phyloP scores from a whole-genome alignment of 2,329 filamentous ascomycete genomes.

The Niveomyces coronatus region DNA sequence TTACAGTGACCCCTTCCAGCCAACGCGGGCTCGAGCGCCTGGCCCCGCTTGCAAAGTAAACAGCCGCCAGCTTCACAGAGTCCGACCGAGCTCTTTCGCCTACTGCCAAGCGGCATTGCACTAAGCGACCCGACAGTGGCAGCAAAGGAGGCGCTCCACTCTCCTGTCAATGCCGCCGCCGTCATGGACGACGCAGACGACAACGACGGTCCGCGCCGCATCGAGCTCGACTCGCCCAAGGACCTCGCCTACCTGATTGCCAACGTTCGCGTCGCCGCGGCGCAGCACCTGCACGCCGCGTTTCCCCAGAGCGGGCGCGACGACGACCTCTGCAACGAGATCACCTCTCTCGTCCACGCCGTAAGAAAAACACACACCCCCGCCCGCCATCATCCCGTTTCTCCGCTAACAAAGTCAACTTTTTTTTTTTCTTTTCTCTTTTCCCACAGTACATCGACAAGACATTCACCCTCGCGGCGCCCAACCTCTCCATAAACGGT shows the following conservation, averaged over 20 bases:
- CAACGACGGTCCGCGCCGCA: constrained; percentile 52
- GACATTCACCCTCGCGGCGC: constrained; percentile 47
- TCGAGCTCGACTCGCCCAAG: constrained; percentile 68
- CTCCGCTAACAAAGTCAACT: background rate
- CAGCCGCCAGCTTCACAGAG: too few species aligned
- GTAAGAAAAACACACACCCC: too few species aligned
- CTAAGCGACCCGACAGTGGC: too few species aligned
- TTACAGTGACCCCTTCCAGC: too few species aligned
- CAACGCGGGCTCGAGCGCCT: too few species aligned
- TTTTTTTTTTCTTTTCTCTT: background rate
- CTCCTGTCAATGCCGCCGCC: constrained; percentile 38
- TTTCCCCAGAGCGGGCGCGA: constrained; percentile 51
- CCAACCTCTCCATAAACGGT: constrained; percentile 55
- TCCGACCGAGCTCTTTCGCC: too few species aligned
- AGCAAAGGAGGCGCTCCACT: constrained; percentile 46
- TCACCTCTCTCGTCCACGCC: constrained; percentile 50
- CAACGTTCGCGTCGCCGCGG: constrained; percentile 59
- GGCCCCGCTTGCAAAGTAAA: too few species aligned
- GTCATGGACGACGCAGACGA: constrained; percentile 16
- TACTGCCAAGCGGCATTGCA: too few species aligned
- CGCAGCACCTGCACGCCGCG: constrained; percentile 54
- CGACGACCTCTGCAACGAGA: constrained; percentile 47
- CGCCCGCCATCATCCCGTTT: background rate
- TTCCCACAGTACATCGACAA: constrained; percentile 45
- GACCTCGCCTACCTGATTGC: constrained; percentile 61